Base-by-base conservation (phyloP, 2,329 filamentous ascomycete genomes). In the Ciborinia camelliae region DNA sequence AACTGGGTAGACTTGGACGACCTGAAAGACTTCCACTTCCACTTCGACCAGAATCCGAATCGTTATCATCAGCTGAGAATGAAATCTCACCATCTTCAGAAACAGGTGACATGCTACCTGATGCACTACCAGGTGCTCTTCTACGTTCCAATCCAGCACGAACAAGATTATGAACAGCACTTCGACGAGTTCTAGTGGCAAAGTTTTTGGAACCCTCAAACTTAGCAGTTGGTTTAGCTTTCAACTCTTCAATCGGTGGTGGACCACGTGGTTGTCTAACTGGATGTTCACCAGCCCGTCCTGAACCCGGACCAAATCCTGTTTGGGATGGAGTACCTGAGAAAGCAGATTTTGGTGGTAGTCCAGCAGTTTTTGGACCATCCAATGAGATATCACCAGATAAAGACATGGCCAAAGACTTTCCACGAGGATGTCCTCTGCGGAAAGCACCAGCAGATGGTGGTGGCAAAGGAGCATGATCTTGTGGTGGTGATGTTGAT, bases 191-290 rank as follows among this genome's bases (percentile, higher is more conserved):
- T 67, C 95, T 92, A 64, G 92, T 88, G 14, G 90, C 90, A 79
- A 99, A 99, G 81, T 99, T 99, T 86, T 97, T 89, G 86, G 94
- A 97, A 30, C 94, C 95, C 77, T 98, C 94, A 69, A 94, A 86
- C 80, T 92, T 97, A 70, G 91, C 88, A 10, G 94, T 98, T 1
- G 95, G 95, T 79, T 93, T 95, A 26, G 89, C 84, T 73, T 89
- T 86, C 66, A 99, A 86, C 79, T 99, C 95, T 71, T 99, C 95
- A 59, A 98, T 84, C 18, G 91, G 87, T 18, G 95, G 95, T 30
- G 95, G 95, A 6, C 93, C 93, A 69, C 92, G 91, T 61, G 95
- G 95, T 78, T 99, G 95, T 66, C 95, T 92, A 61, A 91, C 80
- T 10, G 95, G 95, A 75, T 99, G 95, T 79, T 98, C 95, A 71